Conservation (phyloP, 306 rosid genomes). For the Vigna reflexopilosa region DNA sequence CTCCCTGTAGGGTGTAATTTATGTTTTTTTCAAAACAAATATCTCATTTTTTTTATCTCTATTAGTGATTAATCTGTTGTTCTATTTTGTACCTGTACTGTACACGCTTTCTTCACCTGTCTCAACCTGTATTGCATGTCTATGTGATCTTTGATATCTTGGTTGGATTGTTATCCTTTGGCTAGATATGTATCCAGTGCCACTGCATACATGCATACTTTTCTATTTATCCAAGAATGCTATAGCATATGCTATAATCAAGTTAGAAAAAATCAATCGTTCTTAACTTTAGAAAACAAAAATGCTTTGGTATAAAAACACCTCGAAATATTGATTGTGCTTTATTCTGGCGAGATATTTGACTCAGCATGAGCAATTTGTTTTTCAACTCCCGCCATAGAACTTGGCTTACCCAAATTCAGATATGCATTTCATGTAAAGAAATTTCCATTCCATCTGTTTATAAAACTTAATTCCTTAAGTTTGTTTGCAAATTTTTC, state of each 20-base stretch:
- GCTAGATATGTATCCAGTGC: background rate
- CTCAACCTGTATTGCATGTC: background rate
- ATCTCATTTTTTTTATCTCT: background rate
- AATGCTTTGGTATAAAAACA: too few species aligned
- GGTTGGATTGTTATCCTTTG: background rate
- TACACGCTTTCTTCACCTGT: background rate
- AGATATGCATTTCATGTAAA: background rate
- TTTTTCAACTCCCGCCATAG: background rate
- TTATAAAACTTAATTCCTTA: background rate
- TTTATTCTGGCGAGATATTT: background rate
- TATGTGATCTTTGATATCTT: background rate
- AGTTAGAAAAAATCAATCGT: background rate
- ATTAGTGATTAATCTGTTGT: background rate
- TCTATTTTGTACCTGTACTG: background rate
- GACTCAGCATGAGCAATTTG: background rate
- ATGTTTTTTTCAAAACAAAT: background rate
- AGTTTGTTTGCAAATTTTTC: slow-evolving; percentile 19
- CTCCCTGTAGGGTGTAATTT: background rate
- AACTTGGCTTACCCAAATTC: background rate
- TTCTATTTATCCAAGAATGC: background rate
- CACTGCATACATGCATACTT: slow-evolving; percentile 4
- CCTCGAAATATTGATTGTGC: too few species aligned
- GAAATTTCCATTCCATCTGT: slow-evolving; percentile 24
- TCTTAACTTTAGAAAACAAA: background rate
- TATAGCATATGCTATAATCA: background rate